A percentile compares a stretch with the other conserved stretches of the same genome.
These are phyloP conservation scores for Aspergillus coremiiformis DNA, from an alignment of 495 filamentous ascomycete genomes.

Conservation along the genomic window DNA sequence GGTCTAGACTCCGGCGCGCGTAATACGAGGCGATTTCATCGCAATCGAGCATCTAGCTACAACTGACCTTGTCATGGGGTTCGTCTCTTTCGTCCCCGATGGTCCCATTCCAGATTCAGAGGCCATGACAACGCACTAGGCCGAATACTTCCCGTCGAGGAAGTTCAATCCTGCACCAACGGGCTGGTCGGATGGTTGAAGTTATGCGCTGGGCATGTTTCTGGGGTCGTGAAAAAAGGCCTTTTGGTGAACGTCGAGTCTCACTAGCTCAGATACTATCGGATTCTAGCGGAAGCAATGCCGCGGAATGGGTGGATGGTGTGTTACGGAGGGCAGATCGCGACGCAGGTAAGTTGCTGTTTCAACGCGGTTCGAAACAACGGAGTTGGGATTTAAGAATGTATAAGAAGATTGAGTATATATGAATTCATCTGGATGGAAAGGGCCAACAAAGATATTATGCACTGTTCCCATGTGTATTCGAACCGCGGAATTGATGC, in stretches of 20 bases:
- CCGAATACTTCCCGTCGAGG: too few relatives aligned
- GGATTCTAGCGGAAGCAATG: background rate
- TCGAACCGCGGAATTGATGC: background rate
- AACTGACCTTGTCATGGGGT: slow-evolving; percentile 32
- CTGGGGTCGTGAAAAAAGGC: slow-evolving; percentile 31
- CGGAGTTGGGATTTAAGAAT: background rate
- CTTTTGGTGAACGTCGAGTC: slow-evolving; percentile 28
- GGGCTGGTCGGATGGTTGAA: slow-evolving; percentile 35
- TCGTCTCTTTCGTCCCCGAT: slow-evolving; percentile 14
- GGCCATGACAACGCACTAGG: too few relatives aligned
- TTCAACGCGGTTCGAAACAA: too few relatives aligned
- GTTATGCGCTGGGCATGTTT: slow-evolving; percentile 37
- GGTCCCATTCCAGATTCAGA: too few relatives aligned
- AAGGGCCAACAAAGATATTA: background rate
- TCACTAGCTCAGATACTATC: slow-evolving; percentile 6
- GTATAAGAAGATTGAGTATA: background rate
- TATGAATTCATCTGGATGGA: background rate
- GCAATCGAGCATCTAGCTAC: slow-evolving; percentile 14
- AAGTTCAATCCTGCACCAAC: slow-evolving; percentile 24
- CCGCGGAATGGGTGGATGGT: background rate
- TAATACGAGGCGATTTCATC: slow-evolving; percentile 14
- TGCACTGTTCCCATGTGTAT: background rate
- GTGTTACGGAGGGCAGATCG: background rate
- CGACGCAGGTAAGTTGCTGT: background rate
- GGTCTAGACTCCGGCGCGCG: slow-evolving; percentile 30